Evolutionary conservation across 2,329 filamentous ascomycete genomes (phyloP).

Genomic region (Monilinia aucupariae): DNA sequence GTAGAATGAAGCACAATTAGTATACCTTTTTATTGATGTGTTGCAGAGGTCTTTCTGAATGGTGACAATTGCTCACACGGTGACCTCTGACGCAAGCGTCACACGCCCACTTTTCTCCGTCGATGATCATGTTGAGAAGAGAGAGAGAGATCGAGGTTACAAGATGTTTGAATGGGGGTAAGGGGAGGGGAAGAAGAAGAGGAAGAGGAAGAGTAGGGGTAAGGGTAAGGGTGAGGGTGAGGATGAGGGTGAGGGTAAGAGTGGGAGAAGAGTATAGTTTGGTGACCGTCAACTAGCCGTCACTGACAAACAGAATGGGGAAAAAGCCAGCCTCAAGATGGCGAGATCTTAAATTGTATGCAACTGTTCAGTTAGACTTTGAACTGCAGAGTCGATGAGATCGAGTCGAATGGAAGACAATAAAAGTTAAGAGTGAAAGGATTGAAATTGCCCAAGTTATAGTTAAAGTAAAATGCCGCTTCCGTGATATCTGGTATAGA

Average conservation of each 20-base stretch:
- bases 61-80: slow-evolving; percentile 97
- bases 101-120: slow-evolving; percentile 97
- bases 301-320: slow-evolving; percentile 14
- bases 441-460: slow-evolving; percentile 7
- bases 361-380: slow-evolving; percentile 22
- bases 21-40: slow-evolving; percentile 84
- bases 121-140: slow-evolving; percentile 62
- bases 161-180: slow-evolving; percentile 12
- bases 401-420: slow-evolving; percentile 30
- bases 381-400: slow-evolving; percentile 35
- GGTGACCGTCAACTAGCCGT: slow-evolving; percentile 28
- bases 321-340: slow-evolving; percentile 29
- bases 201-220: neutral
- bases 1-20: neutral
- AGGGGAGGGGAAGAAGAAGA: neutral
- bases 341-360: slow-evolving; percentile 28
- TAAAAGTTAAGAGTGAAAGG: slow-evolving; percentile 18
- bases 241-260: neutral
- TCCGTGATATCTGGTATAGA: slow-evolving; percentile 28
- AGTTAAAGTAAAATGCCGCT: slow-evolving; percentile 22
- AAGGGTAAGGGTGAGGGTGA: too few species aligned
- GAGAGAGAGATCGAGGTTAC: slow-evolving; percentile 22
- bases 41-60: slow-evolving; percentile 82
- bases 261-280: too few species aligned
- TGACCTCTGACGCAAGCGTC: slow-evolving; percentile 90